phyloP scores from a whole-genome alignment of 331 rosid genomes.

The Dryas integrifolia region DNA sequence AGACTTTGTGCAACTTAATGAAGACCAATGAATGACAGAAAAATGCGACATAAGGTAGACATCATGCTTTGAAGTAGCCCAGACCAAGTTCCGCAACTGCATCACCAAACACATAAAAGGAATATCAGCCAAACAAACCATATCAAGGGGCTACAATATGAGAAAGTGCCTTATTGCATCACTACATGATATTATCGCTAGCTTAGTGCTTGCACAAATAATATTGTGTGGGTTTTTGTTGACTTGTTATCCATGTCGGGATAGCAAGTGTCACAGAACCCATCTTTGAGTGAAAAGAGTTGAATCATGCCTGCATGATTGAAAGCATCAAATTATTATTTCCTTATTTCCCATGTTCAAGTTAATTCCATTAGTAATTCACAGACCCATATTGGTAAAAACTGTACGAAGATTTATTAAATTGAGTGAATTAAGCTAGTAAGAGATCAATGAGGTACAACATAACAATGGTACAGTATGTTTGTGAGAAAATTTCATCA shows the following conservation, averaged over 20 bases:
- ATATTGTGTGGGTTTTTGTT: background rate
- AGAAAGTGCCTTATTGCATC: background rate
- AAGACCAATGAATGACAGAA: constrained; percentile 80
- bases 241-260: background rate
- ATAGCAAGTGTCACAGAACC: background rate
- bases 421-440: background rate
- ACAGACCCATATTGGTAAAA: too few species aligned
- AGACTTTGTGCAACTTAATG: constrained; percentile 49
- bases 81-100: constrained; percentile 88
- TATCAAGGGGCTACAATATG: background rate
- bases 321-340: too few species aligned
- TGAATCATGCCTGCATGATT: too few species aligned
- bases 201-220: background rate
- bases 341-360: too few species aligned
- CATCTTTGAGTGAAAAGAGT: background rate
- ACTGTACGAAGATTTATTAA: too few species aligned
- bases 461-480: background rate
- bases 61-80: constrained; percentile 92
- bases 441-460: background rate
- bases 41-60: constrained; percentile 72
- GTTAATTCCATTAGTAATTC: too few species aligned
- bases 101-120: constrained; percentile 22
- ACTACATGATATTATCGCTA: too few species aligned
- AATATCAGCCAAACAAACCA: constrained; percentile 12
- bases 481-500: background rate